These are phyloP conservation scores for Prunella vulgaris DNA, from an alignment of 257 asterid species.

Conservation along the genomic window DNA sequence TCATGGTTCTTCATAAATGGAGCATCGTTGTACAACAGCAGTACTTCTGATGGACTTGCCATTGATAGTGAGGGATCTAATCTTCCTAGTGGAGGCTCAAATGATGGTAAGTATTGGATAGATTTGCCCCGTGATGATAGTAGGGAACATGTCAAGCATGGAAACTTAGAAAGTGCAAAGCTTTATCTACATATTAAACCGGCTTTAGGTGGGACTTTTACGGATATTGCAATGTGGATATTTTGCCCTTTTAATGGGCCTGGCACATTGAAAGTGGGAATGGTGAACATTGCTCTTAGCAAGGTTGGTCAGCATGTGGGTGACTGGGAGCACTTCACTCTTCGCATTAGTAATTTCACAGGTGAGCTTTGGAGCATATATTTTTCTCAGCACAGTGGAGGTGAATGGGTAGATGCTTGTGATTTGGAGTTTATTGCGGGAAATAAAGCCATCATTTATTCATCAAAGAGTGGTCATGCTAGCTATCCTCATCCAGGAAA, in stretches of 20 bases:
- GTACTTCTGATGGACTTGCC: constrained; percentile 32
- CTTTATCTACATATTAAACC: constrained; percentile 86
- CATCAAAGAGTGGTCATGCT: constrained; percentile 82
- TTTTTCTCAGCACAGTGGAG: constrained; percentile 96
- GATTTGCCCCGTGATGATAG: constrained; percentile 59
- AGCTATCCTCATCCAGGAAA: constrained; percentile 85
- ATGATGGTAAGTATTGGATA: constrained; percentile 78
- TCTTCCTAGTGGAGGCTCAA: constrained; percentile 74
- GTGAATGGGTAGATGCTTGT: constrained; percentile 68
- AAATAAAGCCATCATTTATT: constrained; percentile 66
- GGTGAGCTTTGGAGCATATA: constrained; percentile 88
- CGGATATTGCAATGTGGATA: constrained; percentile 87
- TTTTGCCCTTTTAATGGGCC: constrained; percentile 94
- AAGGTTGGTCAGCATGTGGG: constrained; percentile 90
- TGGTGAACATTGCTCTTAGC: constrained; percentile 48
- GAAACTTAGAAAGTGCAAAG: constrained; percentile 68
- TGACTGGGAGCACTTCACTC: constrained; percentile 97
- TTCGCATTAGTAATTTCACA: constrained; percentile 73
- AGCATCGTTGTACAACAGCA: constrained; percentile 46
- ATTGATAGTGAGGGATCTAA: constrained; percentile 64
- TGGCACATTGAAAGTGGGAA: constrained; percentile 63
- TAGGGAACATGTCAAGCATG: constrained; percentile 44
- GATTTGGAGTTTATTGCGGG: constrained; percentile 75
- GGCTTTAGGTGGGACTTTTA: constrained; percentile 80
- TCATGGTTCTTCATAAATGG: constrained; percentile 82